Base-by-base conservation (phyloP, 495 filamentous ascomycete genomes). In the Lepidopterella palustris region DNA sequence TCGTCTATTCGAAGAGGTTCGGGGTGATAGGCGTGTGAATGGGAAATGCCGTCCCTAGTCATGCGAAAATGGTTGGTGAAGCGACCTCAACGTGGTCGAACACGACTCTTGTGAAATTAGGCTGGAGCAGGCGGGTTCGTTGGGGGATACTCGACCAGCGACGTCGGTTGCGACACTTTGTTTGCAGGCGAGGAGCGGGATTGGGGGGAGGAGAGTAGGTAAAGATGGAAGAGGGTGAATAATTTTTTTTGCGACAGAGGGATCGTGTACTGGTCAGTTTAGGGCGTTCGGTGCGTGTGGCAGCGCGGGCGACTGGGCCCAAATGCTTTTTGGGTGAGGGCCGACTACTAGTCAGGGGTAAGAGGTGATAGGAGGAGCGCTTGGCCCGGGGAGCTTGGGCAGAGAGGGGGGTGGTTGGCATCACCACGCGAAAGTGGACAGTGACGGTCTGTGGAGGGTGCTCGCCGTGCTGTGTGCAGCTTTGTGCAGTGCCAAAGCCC, bases 31-130 rank as follows among this genome's bases (percentile, higher is more conserved):
- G 40, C 29, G 9, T 47, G 18, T 45, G 21, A 35, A 20, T 26
- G 18, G 40, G 50, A 21, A 27, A 13, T 27, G 51, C 3, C 28
- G 28, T 40, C 25, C 21, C 28, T 54, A 21, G 51, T 28, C 31
- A 54, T 54, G 51, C 51, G 51, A 32, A 24, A 32, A 40, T 54
- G 51, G 51, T 54, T 54, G 51, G 51, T 54, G 51, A 32, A 54
- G 50, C 51, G 31, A 40, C 28, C 27, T 21, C 28, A 54, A 54
- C 51, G 51, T 54, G 51, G 31, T 20, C 25, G 21, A 28, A 26
- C 20, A 23, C 18, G 42, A 20, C 24, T 21, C 15, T 11, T 31
- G 20, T 4, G 25, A 28, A n/a, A 9, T 54, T 31, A 54, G 51
- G 28, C 51, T 28, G 27, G 28, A 54, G 31, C 20, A 32, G 35